Percentiles rank a stretch among this genome's conserved stretches.
Conservation (phyloP, 2,329 filamentous ascomycete species). For the Byssothecium circinans region DNA sequence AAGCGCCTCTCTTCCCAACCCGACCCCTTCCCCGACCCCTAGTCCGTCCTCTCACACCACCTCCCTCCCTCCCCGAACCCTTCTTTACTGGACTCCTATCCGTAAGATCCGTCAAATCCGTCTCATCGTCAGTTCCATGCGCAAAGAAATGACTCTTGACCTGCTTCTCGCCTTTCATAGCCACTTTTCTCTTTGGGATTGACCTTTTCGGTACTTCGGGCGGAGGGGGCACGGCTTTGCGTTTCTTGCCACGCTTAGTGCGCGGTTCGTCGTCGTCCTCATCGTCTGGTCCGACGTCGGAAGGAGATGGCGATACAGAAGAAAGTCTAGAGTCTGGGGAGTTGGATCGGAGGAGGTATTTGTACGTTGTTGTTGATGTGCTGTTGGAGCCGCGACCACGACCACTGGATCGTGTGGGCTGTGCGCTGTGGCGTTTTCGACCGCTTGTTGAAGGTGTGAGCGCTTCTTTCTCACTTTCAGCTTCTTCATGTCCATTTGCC, state of each 20-base stretch:
- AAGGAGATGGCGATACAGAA: constrained; percentile 11
- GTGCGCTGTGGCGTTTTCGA: constrained; percentile 1
- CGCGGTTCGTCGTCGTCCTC: background rate
- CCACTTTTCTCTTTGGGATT: constrained; percentile 28
- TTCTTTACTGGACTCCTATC: constrained; percentile 24
- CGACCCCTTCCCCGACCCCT: constrained; percentile 11
- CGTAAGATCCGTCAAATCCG: constrained; percentile 32
- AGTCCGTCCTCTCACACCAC: too few relatives aligned
- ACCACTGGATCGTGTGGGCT: constrained; percentile 12
- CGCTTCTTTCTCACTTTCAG: constrained; percentile 8
- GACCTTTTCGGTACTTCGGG: constrained; percentile 1
- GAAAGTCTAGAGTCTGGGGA: constrained; percentile 10
- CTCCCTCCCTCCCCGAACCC: constrained; percentile 9
- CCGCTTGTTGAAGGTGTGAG: constrained; percentile 1
- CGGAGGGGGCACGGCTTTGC: constrained; percentile 8
- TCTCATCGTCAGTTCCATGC: constrained; percentile 35
- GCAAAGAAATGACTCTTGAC: constrained; percentile 41
- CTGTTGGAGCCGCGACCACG: constrained; percentile 19
- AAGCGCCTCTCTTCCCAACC: background rate
- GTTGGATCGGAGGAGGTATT: constrained; percentile 5
- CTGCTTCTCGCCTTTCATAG: constrained; percentile 30
- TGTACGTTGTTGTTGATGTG: constrained; percentile 10
- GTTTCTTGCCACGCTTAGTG: background rate
- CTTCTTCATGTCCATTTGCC: constrained; percentile 29
- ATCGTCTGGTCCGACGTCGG: background rate